Conservation (phyloP, 257 asterid species). For the Solanum ahanhuiri region DNA sequence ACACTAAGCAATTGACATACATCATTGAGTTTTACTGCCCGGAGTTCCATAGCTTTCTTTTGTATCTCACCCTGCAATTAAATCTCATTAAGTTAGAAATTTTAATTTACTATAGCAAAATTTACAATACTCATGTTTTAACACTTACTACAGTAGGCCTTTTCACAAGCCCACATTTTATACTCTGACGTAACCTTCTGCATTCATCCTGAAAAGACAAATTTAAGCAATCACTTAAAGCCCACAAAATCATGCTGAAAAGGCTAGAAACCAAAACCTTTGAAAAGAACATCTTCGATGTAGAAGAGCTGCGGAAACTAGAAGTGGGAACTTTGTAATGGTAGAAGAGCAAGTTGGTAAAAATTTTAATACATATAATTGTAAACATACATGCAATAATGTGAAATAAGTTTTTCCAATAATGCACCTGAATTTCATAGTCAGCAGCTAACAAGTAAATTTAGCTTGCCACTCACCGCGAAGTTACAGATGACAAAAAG, state of each 20-base stretch:
- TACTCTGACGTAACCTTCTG: constrained; percentile 68
- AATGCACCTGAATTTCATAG: neutral
- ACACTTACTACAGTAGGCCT: constrained; percentile 66
- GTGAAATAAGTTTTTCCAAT: neutral
- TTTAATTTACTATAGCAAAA: neutral
- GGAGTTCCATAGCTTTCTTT: constrained; percentile 64
- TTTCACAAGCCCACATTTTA: constrained; percentile 69
- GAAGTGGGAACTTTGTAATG: neutral
- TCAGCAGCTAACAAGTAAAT: neutral
- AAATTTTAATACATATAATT: neutral
- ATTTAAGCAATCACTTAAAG: neutral
- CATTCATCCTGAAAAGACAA: constrained; percentile 65
- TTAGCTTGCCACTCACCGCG: neutral
- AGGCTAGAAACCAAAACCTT: neutral
- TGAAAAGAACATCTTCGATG: neutral
- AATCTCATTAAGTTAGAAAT: neutral
- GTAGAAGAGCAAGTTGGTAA: neutral
- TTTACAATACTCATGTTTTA: neutral
- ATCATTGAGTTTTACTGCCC: constrained; percentile 45
- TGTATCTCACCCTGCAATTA: constrained; percentile 62
- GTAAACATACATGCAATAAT: neutral
- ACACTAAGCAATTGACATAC: constrained; percentile 21
- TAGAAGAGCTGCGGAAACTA: neutral
- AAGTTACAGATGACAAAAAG: neutral
- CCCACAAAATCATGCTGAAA: neutral